Evolutionary conservation across 2,329 filamentous ascomycete genomes (phyloP).

Genomic region (Tympanopsis confertula): DNA sequence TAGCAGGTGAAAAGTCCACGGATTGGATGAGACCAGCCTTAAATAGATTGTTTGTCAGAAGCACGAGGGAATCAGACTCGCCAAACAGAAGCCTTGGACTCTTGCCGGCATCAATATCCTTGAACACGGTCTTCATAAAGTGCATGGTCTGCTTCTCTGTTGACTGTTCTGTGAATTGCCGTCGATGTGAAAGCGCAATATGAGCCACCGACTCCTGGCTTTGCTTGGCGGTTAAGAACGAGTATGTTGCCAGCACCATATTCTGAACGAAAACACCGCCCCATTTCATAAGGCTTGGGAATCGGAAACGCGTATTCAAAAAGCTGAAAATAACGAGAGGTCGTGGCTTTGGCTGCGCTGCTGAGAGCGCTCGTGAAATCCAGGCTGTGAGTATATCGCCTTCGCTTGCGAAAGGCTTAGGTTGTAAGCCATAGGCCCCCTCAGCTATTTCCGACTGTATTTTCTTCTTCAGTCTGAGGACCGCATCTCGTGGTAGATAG

Average conservation of each 20-base stretch:
- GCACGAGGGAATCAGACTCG: conserved; percentile 14
- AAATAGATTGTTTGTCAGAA: conserved; percentile 26
- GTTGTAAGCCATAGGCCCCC: conserved; percentile 4
- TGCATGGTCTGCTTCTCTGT: conserved; percentile 18
- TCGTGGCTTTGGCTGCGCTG: conserved; percentile 7
- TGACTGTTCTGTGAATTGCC: conserved; percentile 18
- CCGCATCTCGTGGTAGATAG: conserved; percentile 20
- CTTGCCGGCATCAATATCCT: conserved; percentile 7
- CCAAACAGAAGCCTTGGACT: conserved; percentile 15
- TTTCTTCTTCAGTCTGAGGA: conserved; percentile 15
- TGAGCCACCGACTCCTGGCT: conserved; percentile 11
- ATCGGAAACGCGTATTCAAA: conserved; percentile 14
- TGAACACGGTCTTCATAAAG: conserved; percentile 11
- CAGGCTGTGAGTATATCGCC: conserved; percentile 31
- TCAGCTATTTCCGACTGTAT: conserved; percentile 16
- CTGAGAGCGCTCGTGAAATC: conserved; percentile 14
- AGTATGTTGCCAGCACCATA: conserved; percentile 9
- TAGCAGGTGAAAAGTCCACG: conserved; percentile 21
- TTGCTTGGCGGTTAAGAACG: conserved; percentile 10
- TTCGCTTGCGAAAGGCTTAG: conserved; percentile 28
- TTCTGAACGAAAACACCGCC: conserved; percentile 14
- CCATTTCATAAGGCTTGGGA: conserved; percentile 7
- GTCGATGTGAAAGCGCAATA: conserved; percentile 17
- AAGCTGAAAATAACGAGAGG: conserved; percentile 12
- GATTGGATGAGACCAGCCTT: conserved; percentile 19